A percentile compares a stretch with the other conserved stretches of the same genome.
phyloP scores from a whole-genome alignment of 371 early-diverging fungal species.

The Mortierella polycephala region DNA sequence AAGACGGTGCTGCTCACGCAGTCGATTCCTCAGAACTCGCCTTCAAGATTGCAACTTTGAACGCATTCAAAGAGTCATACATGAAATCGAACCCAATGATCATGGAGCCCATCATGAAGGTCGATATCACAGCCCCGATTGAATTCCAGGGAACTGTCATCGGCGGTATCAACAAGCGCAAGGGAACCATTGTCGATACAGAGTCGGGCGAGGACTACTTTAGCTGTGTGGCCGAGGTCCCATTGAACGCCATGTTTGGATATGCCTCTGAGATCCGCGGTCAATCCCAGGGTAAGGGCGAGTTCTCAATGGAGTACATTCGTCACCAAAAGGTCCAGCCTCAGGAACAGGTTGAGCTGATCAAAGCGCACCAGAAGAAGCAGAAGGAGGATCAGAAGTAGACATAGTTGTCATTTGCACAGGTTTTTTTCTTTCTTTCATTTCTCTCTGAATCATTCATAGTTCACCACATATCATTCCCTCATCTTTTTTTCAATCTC shows the following conservation, averaged over 20 bases:
- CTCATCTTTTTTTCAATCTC: too few species aligned
- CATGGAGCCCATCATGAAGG: constrained; percentile 97
- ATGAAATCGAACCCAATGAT: constrained; percentile 83
- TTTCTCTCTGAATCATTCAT: too few species aligned
- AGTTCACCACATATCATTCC: too few species aligned
- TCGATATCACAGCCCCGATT: constrained; percentile 87
- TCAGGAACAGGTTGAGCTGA: constrained; percentile 85
- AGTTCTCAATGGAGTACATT: constrained; percentile 98
- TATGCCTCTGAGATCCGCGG: constrained; percentile 96
- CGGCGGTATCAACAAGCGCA: constrained; percentile 94
- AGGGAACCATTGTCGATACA: constrained; percentile 94
- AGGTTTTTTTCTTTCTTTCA: too few species aligned
- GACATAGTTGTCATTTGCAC: not conserved
- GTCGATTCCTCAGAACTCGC: constrained; percentile 98
- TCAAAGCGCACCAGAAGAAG: constrained; percentile 83
- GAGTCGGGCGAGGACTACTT: constrained; percentile 96
- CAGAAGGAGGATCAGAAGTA: constrained; percentile 54
- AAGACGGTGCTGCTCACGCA: constrained; percentile 94
- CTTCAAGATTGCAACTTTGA: constrained; percentile 90
- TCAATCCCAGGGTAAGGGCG: constrained; percentile 97
- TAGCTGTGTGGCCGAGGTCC: constrained; percentile 84
- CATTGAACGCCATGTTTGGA: constrained; percentile 98
- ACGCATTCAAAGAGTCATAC: constrained; percentile 93
- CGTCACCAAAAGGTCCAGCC: constrained; percentile 85
- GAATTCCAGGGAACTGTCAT: constrained; percentile 97